Evolutionary conservation across 73 alveolate species (phyloP).

Genomic region (Urostyla sp.): DNA sequence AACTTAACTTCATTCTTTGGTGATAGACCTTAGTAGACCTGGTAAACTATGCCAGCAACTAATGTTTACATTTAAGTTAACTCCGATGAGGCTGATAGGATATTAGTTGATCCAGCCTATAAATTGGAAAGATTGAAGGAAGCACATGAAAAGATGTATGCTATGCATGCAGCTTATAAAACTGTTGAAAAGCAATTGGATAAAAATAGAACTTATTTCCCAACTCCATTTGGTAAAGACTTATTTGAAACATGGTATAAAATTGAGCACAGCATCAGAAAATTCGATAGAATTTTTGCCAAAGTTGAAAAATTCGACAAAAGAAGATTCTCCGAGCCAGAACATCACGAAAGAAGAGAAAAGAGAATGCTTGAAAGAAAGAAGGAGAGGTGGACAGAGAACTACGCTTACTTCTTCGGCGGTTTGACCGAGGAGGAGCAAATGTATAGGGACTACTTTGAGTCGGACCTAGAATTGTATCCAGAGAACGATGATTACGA

Average conservation of each 20-base stretch:
- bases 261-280: slow-evolving; percentile 79
- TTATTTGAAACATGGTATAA: slow-evolving; percentile 76
- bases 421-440: slow-evolving; percentile 89
- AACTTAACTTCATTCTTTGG: slow-evolving; percentile 54
- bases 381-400: slow-evolving; percentile 82
- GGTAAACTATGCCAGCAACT: slow-evolving; percentile 63
- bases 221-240: slow-evolving; percentile 67
- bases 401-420: slow-evolving; percentile 82
- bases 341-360: slow-evolving; percentile 91
- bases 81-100: slow-evolving; percentile 87
- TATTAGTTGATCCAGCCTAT: slow-evolving; percentile 91
- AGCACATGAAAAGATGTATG: slow-evolving; percentile 80
- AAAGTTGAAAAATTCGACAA: slow-evolving; percentile 78
- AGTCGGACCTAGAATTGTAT: slow-evolving; percentile 79
- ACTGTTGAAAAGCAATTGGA: slow-evolving; percentile 67
- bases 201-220: slow-evolving; percentile 25
- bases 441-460: slow-evolving; percentile 84
- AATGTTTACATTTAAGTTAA: slow-evolving; percentile 80
- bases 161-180: slow-evolving; percentile 61
- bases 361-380: slow-evolving; percentile 85
- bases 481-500: slow-evolving; percentile 80
- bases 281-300: slow-evolving; percentile 80
- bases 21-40: slow-evolving; percentile 65
- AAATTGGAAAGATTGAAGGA: slow-evolving; percentile 78
- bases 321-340: slow-evolving; percentile 82